Evolutionary conservation across 1,139 yeast species (phyloP).

Genomic region (Protomyces inouyei): DNA sequence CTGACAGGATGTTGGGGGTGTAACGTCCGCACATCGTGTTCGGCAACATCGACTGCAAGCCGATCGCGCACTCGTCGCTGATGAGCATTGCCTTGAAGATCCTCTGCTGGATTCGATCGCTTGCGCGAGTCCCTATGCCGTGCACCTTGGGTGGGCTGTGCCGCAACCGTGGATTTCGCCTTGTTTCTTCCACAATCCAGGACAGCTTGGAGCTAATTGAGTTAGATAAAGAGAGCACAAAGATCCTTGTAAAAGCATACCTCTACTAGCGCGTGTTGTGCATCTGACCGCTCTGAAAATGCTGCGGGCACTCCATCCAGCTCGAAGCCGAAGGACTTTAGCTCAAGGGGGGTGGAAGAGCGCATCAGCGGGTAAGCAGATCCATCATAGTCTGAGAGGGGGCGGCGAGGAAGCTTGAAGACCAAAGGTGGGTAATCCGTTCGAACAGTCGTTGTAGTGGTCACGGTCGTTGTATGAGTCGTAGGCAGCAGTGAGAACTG

Average conservation of each 20-base stretch:
- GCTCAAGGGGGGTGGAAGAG: constrained; percentile 38
- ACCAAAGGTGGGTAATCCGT: constrained; percentile 33
- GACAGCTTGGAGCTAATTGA: constrained; percentile 11
- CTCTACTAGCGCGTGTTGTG: constrained; percentile 31
- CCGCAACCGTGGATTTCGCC: background rate
- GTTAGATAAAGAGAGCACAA: background rate
- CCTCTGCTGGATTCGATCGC: background rate
- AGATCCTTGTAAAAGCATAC: constrained; percentile 30
- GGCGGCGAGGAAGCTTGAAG: constrained; percentile 29
- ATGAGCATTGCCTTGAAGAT: background rate
- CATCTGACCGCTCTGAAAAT: constrained; percentile 29
- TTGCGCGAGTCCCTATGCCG: background rate
- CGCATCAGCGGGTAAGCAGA: constrained; percentile 37
- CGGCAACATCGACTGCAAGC: constrained; percentile 7
- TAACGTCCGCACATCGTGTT: background rate
- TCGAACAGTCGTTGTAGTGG: constrained; percentile 34
- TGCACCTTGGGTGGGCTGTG: background rate
- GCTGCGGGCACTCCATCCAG: constrained; percentile 34
- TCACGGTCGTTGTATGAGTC: constrained; percentile 33
- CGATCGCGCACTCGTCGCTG: constrained; percentile 6
- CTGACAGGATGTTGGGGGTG: background rate
- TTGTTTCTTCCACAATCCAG: background rate
- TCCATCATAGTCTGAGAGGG: constrained; percentile 20
- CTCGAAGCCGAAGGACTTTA: constrained; percentile 37
- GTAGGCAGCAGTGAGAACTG: constrained; percentile 32